These are phyloP conservation scores for Saccharomyces paradoxus DNA, from an alignment of 805 yeast species.

Conservation along the genomic window DNA sequence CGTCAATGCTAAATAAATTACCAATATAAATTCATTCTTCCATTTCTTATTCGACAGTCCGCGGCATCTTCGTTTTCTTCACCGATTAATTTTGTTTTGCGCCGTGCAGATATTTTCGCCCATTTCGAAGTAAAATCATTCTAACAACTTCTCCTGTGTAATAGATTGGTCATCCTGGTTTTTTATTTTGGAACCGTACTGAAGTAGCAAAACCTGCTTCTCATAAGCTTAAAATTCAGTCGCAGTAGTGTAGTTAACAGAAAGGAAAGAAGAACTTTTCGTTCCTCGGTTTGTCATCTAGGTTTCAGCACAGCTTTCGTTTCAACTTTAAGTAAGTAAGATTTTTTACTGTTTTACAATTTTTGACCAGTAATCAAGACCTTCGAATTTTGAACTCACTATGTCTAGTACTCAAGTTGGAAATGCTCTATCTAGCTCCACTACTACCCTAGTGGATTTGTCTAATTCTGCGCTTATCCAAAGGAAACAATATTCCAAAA, in stretches of 20 bases:
- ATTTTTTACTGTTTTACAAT: background rate
- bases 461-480: background rate
- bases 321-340: background rate
- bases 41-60: background rate
- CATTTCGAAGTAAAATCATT: background rate
- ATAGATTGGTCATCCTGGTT: background rate
- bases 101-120: background rate
- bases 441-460: constrained; percentile 9
- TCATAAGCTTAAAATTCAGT: background rate
- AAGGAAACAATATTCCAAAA: background rate
- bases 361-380: background rate
- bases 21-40: background rate
- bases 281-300: background rate
- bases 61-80: background rate
- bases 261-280: background rate
- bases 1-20: background rate
- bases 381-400: background rate
- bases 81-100: background rate
- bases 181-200: background rate
- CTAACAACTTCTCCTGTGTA: background rate
- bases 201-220: background rate
- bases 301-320: background rate
- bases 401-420: constrained; percentile 1
- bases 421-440: constrained; percentile 1
- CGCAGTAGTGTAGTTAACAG: background rate